Conservation (phyloP, 2,329 filamentous ascomycete genomes). For the Phyllachora maydis region DNA sequence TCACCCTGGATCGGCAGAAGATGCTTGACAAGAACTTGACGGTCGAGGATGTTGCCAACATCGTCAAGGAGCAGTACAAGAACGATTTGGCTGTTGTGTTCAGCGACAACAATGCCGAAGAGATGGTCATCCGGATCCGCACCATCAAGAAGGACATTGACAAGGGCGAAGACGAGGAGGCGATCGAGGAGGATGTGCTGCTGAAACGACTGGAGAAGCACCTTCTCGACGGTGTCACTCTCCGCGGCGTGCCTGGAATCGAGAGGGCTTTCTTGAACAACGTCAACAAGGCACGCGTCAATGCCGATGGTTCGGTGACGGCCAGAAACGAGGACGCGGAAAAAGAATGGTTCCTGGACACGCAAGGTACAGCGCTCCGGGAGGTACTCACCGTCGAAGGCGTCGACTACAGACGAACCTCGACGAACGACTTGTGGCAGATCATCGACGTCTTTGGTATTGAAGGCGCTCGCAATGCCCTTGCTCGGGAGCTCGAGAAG, state of each 20-base stretch:
- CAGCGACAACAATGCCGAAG: constrained; percentile 93
- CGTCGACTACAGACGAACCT: constrained; percentile 69
- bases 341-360: constrained; percentile 97
- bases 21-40: constrained; percentile 85
- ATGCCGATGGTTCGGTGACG: constrained; percentile 50
- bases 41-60: constrained; percentile 75
- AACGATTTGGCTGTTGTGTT: constrained; percentile 81
- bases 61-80: constrained; percentile 76
- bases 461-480: constrained; percentile 71
- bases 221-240: constrained; percentile 72
- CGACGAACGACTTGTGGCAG: constrained; percentile 91
- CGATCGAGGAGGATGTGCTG: constrained; percentile 73
- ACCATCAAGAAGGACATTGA: constrained; percentile 50
- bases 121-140: constrained; percentile 84
- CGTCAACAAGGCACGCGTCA: constrained; percentile 46
- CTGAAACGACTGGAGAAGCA: constrained; percentile 83
- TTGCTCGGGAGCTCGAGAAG: constrained; percentile 74
- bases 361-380: constrained; percentile 70
- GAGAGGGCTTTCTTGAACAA: constrained; percentile 86
- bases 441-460: constrained; percentile 91
- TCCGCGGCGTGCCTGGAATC: constrained; percentile 77
- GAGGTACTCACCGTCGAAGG: constrained; percentile 73
- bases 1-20: constrained; percentile 83
- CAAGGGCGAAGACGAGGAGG: constrained; percentile 46
- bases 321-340: constrained; percentile 56